These are phyloP conservation scores for Colletotrichum graminicola DNA, from an alignment of 2,329 filamentous ascomycete species.

Conservation along the genomic window DNA sequence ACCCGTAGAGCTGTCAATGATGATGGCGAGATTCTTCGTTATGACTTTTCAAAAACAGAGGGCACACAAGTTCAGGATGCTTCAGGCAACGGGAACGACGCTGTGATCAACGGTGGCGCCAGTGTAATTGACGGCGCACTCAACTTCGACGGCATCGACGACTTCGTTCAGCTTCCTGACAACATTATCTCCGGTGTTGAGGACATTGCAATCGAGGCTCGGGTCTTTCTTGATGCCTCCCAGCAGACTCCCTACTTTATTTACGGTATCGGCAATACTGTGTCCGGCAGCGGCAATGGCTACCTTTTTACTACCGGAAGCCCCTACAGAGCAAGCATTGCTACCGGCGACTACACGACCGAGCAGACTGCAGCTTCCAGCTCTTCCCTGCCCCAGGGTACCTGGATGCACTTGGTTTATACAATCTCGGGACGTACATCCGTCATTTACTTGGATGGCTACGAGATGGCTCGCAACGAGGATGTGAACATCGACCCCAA, in stretches of 20 bases:
- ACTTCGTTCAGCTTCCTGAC: slow-evolving; percentile 44
- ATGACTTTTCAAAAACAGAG: slow-evolving; percentile 42
- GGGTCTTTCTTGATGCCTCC: slow-evolving; percentile 42
- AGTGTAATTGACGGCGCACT: slow-evolving; percentile 39
- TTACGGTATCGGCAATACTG: slow-evolving; percentile 46
- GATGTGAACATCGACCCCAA: slow-evolving; percentile 35
- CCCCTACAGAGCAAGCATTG: slow-evolving; percentile 44
- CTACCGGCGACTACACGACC: slow-evolving; percentile 41
- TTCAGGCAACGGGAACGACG: slow-evolving; percentile 44
- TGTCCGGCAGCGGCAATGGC: slow-evolving; percentile 41
- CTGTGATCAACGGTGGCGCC: slow-evolving; percentile 44
- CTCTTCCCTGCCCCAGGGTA: slow-evolving; percentile 41
- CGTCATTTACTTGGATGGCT: slow-evolving; percentile 53
- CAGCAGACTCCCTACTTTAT: slow-evolving; percentile 45
- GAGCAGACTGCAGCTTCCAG: slow-evolving; percentile 42
- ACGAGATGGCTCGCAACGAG: slow-evolving; percentile 42
- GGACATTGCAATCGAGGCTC: slow-evolving; percentile 43
- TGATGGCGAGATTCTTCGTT: slow-evolving; percentile 44
- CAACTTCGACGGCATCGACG: slow-evolving; percentile 45
- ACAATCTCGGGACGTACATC: slow-evolving; percentile 40
- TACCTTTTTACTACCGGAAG: slow-evolving; percentile 46
- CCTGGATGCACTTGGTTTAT: slow-evolving; percentile 44
- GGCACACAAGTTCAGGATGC: slow-evolving; percentile 40
- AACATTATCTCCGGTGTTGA: slow-evolving; percentile 43
- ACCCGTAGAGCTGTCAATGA: slow-evolving; percentile 32